Conservation (phyloP, 331 rosid species). For the Saraca asoca region DNA sequence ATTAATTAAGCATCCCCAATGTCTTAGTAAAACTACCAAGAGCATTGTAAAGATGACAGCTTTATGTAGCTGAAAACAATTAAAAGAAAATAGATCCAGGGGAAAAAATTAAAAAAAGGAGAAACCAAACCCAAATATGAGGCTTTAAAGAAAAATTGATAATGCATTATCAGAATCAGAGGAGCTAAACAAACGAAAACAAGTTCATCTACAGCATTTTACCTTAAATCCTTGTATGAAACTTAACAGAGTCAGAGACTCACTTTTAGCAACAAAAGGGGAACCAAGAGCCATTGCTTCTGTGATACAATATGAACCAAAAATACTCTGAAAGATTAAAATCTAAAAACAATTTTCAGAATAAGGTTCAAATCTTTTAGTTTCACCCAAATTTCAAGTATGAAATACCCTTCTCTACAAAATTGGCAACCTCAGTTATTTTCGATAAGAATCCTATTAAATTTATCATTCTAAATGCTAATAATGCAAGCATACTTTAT, state of each 20-base stretch:
- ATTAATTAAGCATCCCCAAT: slow-evolving; percentile 9
- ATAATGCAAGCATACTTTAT: neutral
- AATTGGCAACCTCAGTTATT: neutral
- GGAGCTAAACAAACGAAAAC: slow-evolving; percentile 1
- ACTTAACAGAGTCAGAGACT: neutral
- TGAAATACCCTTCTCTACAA: slow-evolving; percentile 1
- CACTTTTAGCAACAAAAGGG: neutral
- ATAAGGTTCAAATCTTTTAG: too few species aligned
- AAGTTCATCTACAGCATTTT: neutral
- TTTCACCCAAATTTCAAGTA: too few species aligned
- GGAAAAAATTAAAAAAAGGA: neutral
- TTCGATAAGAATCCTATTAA: neutral
- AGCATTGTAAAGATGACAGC: neutral
- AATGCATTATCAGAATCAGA: neutral
- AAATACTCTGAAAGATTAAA: too few species aligned
- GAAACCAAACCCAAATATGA: slow-evolving; percentile 4
- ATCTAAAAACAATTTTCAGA: too few species aligned
- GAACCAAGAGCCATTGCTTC: neutral
- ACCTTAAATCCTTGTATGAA: neutral
- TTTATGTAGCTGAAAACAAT: neutral
- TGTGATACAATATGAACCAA: too few species aligned
- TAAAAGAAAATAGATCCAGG: slow-evolving; percentile 3
- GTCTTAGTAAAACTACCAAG: neutral
- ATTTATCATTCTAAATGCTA: slow-evolving; percentile 11
- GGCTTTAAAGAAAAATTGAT: slow-evolving; percentile 2